Evolutionary conservation across 2,329 filamentous ascomycete genomes (phyloP).

Genomic region (Aphanoascus verrucosus): DNA sequence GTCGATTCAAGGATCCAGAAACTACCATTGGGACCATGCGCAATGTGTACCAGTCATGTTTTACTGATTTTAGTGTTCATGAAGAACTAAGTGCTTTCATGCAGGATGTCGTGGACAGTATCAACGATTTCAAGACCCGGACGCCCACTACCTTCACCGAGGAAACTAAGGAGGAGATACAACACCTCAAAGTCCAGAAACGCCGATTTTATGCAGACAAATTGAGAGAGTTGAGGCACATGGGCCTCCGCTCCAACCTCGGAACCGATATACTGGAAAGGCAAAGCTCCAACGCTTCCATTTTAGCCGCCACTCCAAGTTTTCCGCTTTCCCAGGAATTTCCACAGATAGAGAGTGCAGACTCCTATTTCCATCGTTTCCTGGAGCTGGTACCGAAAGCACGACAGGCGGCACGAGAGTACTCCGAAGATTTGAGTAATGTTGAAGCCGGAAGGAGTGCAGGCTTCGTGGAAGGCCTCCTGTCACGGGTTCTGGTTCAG

Average conservation of each 20-base stretch:
- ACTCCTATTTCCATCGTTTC: constrained; percentile 69
- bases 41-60: constrained; percentile 46
- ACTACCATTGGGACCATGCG: constrained; percentile 66
- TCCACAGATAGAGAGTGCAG: constrained; percentile 36
- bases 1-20: constrained; percentile 59
- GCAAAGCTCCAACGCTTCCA: constrained; percentile 58
- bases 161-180: constrained; percentile 72
- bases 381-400: constrained; percentile 62
- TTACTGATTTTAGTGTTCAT: constrained; percentile 46
- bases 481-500: constrained; percentile 43
- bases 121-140: constrained; percentile 65
- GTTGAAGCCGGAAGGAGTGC: constrained; percentile 69
- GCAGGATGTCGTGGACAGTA: constrained; percentile 55
- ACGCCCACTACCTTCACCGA: constrained; percentile 74
- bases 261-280: constrained; percentile 60
- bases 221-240: constrained; percentile 67
- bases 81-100: constrained; percentile 57
- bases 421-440: constrained; percentile 73
- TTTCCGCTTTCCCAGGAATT: constrained; percentile 23
- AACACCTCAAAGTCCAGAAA: constrained; percentile 85
- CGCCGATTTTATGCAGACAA: constrained; percentile 83
- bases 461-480: constrained; percentile 75
- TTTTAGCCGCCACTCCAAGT: constrained; percentile 52
- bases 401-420: constrained; percentile 56
- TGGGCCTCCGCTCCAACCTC: constrained; percentile 82